phyloP scores from a whole-genome alignment of 495 filamentous ascomycete species.

The Neurospora sp. region DNA sequence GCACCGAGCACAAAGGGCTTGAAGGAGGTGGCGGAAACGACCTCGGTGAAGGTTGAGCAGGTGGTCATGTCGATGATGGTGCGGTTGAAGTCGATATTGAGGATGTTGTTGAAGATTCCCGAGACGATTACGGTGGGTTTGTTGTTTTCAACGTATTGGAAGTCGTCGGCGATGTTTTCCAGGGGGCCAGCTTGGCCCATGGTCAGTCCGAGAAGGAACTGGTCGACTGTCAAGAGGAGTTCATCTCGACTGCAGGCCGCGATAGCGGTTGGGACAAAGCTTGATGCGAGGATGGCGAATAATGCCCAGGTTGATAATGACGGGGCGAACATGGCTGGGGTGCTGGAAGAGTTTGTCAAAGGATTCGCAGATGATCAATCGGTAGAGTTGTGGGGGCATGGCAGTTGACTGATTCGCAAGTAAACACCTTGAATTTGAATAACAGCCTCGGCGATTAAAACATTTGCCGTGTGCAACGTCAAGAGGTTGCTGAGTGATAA shows the following conservation, averaged over 20 bases:
- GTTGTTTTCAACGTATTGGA: constrained; percentile 21
- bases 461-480: not conserved
- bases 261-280: not conserved
- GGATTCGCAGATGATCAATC: not conserved
- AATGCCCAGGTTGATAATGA: no score
- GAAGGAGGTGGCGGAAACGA: constrained; percentile 22
- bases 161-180: constrained; percentile 5
- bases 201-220: not conserved
- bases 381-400: not conserved
- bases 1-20: constrained; percentile 34
- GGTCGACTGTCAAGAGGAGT: not conserved
- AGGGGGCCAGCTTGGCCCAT: not conserved
- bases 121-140: constrained; percentile 17
- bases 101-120: constrained; percentile 18
- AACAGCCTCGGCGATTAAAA: not conserved
- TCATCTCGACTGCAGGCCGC: not conserved
- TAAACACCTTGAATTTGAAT: no score
- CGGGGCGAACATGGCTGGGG: no score
- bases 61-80: constrained; percentile 21
- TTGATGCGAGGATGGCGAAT: not conserved
- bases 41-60: constrained; percentile 30
- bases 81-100: constrained; percentile 22
- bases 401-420: no score
- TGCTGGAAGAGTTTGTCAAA: no score
- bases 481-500: no score